Conservation (phyloP, 116 monocot species). For the Cymodocea nodosa region DNA sequence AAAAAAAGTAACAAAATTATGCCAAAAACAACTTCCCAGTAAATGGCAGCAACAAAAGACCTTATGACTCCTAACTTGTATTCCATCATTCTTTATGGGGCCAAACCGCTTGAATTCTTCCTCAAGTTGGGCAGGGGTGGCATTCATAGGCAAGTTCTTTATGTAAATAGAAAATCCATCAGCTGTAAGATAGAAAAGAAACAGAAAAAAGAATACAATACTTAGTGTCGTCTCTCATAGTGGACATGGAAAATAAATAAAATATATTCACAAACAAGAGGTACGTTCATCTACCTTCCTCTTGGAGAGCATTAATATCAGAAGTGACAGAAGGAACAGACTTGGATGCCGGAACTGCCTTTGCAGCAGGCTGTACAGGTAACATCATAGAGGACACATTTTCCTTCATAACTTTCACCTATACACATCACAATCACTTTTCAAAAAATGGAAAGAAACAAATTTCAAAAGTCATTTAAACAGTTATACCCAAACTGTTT, state of each 20-base stretch:
- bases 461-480: not conserved
- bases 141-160: slow-evolving; percentile 65
- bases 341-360: slow-evolving; percentile 28
- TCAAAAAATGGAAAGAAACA: not conserved
- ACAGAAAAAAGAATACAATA: not conserved
- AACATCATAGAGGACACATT: slow-evolving; percentile 21
- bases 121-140: slow-evolving; percentile 57
- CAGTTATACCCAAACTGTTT: not conserved
- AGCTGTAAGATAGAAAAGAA: slow-evolving; percentile 18
- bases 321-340: slow-evolving; percentile 6
- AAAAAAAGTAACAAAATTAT: not conserved
- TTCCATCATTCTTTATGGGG: slow-evolving; percentile 59
- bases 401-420: slow-evolving; percentile 82
- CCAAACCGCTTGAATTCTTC: slow-evolving; percentile 92
- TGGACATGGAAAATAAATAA: not conserved
- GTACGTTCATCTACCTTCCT: not conserved
- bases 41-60: slow-evolving; percentile 16
- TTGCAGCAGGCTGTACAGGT: slow-evolving; percentile 19
- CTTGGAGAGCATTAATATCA: not conserved
- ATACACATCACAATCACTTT: not conserved
- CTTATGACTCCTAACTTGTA: slow-evolving; percentile 98
- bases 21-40: not conserved
- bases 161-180: slow-evolving; percentile 77
- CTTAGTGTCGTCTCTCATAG: not conserved
- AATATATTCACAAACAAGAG: not conserved